Evolutionary conservation across 2,329 filamentous ascomycete genomes (phyloP), one percentile per base, ranked within the genome.

Genomic region (Neofusicoccum sp.): DNA sequence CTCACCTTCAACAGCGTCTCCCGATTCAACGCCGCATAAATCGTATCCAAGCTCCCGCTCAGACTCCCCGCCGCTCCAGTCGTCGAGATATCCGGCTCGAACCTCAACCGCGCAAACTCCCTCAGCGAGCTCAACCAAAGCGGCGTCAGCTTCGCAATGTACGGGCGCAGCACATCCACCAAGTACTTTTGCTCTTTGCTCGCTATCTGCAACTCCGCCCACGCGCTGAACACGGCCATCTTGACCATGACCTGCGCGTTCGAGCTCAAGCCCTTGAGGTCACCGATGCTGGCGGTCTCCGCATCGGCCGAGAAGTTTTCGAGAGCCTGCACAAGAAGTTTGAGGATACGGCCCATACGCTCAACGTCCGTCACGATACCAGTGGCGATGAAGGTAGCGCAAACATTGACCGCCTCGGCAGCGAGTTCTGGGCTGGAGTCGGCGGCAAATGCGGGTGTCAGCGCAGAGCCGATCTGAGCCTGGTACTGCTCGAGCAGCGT

Each of bases 161-260:
- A 91, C 44, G 95, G 93, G 68, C 89, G 90, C 57, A 99, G 81
- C 9, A 99, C 93, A 64, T 95, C 87, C 16, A 90, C 84, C 14
- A 99, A 81, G 70, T 99, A 98, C 56, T 86, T 87, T 67, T 98
- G 93, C 70, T 98, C 93, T 4, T 86, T 87, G 75, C 93, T 98
- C 28, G 95, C 92, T 64, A 99, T 93, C 75, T 99, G 95, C 33
- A 99, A 82, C 71, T 97, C 91, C 3, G 95, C 96, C 95, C 95
- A 99, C 1, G 93, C 95, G 1, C 93, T 95, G 74, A 96, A 96
- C 1, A 99, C 89, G 0, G 95, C 89, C 85, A 98, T 95, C 75
- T 96, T 96, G 60, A 99, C 91, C 95, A 99, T 99, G 51, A 97
- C 91, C 70, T 96, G 90, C 0, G 95, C 93, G 72, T 99, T 99